Base-by-base conservation (phyloP, 2,329 filamentous ascomycete species). In the Aspergillus fischeri region DNA sequence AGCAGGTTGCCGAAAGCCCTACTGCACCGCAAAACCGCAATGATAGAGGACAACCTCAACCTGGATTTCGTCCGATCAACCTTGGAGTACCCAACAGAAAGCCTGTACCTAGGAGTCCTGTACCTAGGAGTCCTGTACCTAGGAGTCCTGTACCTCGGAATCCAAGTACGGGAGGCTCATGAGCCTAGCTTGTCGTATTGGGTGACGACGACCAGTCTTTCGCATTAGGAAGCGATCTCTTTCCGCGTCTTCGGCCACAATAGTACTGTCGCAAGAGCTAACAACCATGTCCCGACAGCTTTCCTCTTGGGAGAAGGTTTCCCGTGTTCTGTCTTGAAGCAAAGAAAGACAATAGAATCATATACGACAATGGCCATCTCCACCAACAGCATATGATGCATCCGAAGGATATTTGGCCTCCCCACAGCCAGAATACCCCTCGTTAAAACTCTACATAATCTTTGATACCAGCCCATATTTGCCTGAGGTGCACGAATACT, bases 1-100 rank as follows among this genome's bases (percentile, higher is more conserved):
- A 70, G 53, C 61, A 63, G 29, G 60, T 67, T 27, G 66, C 68
- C 29, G 66, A 66, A 14, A 47, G 32, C 4, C 65, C 59, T 25
- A 52, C 57, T 38, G 17, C 55, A 9, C 51, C 57, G 7, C 54
- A 57, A 9, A 59, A 53, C 45, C 55, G 56, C 27, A 54, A 58
- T 21, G 56, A 63, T n/a, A 65, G 59, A 38, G 60, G 57, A 25
- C 64, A 65, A 35, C 64, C 70, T 11, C 62, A 62, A 17, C 62
- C 60, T 49, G 65, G 63, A 44, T 52, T 62, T 25, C 70, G 70
- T 11, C 64, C 65, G 5, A 70, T 73, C 59, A 75, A 73, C 51
- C 63, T 75, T 17, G 73, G 73, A 44, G 71, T 75, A 14, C 73
- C 73, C 5, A 70, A 58, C 49, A 64, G 73, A 51, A 75, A 75